phyloP scores from a whole-genome alignment of 768 basidiomycete species.

The Tremella mesenterica region DNA sequence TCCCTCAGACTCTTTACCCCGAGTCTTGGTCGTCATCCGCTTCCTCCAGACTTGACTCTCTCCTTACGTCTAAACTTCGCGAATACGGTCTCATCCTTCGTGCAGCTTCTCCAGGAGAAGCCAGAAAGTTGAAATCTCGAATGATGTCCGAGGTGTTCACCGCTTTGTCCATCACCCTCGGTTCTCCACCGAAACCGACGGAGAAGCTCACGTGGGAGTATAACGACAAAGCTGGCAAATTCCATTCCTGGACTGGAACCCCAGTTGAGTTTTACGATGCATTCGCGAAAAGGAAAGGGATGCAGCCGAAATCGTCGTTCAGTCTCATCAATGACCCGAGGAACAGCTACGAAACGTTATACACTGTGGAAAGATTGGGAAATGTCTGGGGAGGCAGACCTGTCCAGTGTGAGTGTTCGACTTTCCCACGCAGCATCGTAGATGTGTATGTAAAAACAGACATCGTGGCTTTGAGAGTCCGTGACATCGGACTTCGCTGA shows the following conservation, averaged over 20 bases:
- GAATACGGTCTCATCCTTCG: constrained; percentile 82
- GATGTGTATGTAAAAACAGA: background rate
- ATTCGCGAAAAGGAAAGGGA: constrained; percentile 55
- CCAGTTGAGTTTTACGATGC: constrained; percentile 66
- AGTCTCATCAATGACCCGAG: constrained; percentile 93
- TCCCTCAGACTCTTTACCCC: constrained; percentile 73
- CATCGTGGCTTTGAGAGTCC: too few species aligned
- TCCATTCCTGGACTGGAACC: constrained; percentile 66
- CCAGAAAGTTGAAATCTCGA: constrained; percentile 74
- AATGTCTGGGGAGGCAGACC: constrained; percentile 82
- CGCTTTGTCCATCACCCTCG: constrained; percentile 74
- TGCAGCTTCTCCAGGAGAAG: constrained; percentile 31
- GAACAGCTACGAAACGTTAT: constrained; percentile 69
- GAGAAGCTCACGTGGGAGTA: constrained; percentile 77
- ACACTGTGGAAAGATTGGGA: constrained; percentile 85
- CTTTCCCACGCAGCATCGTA: background rate
- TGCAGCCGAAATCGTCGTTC: constrained; percentile 69
- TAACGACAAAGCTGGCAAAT: constrained; percentile 68
- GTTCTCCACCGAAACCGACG: constrained; percentile 68
- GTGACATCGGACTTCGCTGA: constrained; percentile 6
- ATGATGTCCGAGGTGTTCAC: constrained; percentile 76
- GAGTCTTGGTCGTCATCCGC: constrained; percentile 72
- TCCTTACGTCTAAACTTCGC: constrained; percentile 83
- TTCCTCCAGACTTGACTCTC: constrained; percentile 61
- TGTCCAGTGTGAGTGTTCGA: constrained; percentile 60